Evolutionary conservation across 306 rosid species (phyloP).

Genomic region (Cotoneaster glaucophyllus): DNA sequence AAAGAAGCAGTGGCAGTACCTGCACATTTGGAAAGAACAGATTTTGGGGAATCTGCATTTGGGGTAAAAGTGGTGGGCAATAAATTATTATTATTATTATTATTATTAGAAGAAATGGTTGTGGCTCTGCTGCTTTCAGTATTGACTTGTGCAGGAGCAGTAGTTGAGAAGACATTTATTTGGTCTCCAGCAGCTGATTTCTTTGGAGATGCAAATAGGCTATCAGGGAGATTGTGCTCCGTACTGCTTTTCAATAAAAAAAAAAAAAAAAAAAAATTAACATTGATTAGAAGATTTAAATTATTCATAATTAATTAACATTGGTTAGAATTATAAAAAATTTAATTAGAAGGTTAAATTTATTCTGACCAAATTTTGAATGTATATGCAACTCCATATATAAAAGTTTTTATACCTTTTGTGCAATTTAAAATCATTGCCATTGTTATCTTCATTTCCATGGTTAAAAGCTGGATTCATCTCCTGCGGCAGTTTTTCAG

Average conservation of each 20-base stretch:
- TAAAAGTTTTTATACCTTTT: slow-evolving; percentile 35
- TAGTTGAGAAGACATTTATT: slow-evolving; percentile 27
- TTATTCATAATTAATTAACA: neutral
- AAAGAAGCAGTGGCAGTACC: slow-evolving; percentile 30
- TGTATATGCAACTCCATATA: neutral
- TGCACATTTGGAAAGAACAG: slow-evolving; percentile 37
- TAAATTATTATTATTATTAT: slow-evolving; percentile 5
- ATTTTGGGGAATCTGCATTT: slow-evolving; percentile 41
- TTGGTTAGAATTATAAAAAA: too few species aligned
- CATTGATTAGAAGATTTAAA: neutral
- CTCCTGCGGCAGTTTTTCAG: slow-evolving; percentile 31
- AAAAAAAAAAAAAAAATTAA: neutral
- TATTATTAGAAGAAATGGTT: slow-evolving; percentile 13
- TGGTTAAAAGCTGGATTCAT: slow-evolving; percentile 21
- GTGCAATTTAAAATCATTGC: slow-evolving; percentile 26
- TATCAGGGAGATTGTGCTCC: slow-evolving; percentile 80
- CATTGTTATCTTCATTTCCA: slow-evolving; percentile 11
- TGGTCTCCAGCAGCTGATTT: slow-evolving; percentile 40
- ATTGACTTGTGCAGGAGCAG: slow-evolving; percentile 19
- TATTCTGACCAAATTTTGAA: neutral
- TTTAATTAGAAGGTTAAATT: neutral
- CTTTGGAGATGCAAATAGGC: slow-evolving; percentile 79
- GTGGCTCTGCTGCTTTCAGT: slow-evolving; percentile 20
- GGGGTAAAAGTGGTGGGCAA: slow-evolving; percentile 25
- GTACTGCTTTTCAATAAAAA: slow-evolving; percentile 28